Evolutionary conservation across 208 protist species (phyloP), one percentile per base, ranked within the genome.

Genomic region (Leptomonas pyrrhocoris): DNA sequence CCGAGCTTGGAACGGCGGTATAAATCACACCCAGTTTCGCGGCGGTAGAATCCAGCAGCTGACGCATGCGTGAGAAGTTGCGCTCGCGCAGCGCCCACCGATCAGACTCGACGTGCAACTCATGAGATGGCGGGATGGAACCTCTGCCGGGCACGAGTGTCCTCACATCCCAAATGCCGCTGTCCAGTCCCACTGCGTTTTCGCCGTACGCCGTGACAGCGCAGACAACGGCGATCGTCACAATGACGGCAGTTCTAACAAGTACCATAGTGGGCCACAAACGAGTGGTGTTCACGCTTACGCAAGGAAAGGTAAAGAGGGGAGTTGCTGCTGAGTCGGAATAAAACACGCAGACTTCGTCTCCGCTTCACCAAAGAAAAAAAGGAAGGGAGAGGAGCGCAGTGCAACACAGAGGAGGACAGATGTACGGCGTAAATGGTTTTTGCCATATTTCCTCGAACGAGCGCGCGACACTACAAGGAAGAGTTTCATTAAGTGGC

Each of bases 141-240:
- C 66, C 56, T 31, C 30, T 58, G 21, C 75, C 73, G 2, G 75
- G 69, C 16, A 84, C 2, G 3, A 84, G 48, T 16, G 68, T 74
- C 21, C 54, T 66, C 42, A 80, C 69, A 34, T 77, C 73, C 73
- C 73, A 78, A 27, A 58, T 31, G 5, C 73, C 73, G 11, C 38
- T 18, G 28, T n/a, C 50, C 23, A 70, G 64, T 23, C 34, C 45
- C 8, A 6, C 25, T 6, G 23, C 51, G 9, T 59, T 19, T 12
- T 48, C 43, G 27, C 42, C 16, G 23, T 18, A 21, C 42, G 30
- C 59, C 16, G 27, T 27, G 30, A 13, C 30, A 42, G 16, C 19
- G n/a, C 19, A 67, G 19, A n/a, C 15, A 40, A 46, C 7, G 40
- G 48, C 28, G 61, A 56, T 34, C 46, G 62, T 23, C 12, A 43